Percentiles rank a stretch among this genome's conserved stretches.
These are phyloP conservation scores for Aspergillus campestris DNA, from an alignment of 495 filamentous ascomycete genomes.

Conservation along the genomic window DNA sequence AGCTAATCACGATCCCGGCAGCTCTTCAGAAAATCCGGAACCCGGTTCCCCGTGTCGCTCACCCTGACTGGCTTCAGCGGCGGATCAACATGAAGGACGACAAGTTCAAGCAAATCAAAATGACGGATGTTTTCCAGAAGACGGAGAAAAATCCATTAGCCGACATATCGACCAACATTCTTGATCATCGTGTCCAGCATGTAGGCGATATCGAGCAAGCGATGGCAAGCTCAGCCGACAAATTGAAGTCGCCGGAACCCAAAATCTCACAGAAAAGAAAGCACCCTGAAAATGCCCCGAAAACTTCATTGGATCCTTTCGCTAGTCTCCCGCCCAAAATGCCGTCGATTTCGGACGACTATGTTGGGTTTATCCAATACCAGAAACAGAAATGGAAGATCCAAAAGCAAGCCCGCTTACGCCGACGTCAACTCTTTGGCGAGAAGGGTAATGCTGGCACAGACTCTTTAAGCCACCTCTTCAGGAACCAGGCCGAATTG, in stretches of 20 bases:
- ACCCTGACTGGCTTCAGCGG: conserved; percentile 94
- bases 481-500: conserved; percentile 83
- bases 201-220: conserved; percentile 80
- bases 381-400: conserved; percentile 99
- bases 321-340: conserved; percentile 75
- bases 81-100: conserved; percentile 93
- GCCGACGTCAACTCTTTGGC: conserved; percentile 86
- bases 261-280: conserved; percentile 77
- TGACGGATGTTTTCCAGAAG: conserved; percentile 87
- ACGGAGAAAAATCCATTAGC: conserved; percentile 64
- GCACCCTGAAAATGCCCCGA: conserved; percentile 55
- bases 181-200: conserved; percentile 47
- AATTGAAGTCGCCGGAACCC: conserved; percentile 58
- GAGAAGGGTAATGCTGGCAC: conserved; percentile 61
- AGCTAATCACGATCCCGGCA: conserved; percentile 96
- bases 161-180: conserved; percentile 62
- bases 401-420: conserved; percentile 82
- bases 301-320: conserved; percentile 66
- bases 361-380: conserved; percentile 81
- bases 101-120: conserved; percentile 94
- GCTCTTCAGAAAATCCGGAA: conserved; percentile 92
- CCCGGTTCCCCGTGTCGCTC: conserved; percentile 83
- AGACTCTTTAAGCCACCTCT: conserved; percentile 75
- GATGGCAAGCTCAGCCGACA: conserved; percentile 56
- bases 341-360: conserved; percentile 82